Evolutionary conservation across 176 grass and related monocot genomes (phyloP).

Genomic region (Dactylis glomerata): DNA sequence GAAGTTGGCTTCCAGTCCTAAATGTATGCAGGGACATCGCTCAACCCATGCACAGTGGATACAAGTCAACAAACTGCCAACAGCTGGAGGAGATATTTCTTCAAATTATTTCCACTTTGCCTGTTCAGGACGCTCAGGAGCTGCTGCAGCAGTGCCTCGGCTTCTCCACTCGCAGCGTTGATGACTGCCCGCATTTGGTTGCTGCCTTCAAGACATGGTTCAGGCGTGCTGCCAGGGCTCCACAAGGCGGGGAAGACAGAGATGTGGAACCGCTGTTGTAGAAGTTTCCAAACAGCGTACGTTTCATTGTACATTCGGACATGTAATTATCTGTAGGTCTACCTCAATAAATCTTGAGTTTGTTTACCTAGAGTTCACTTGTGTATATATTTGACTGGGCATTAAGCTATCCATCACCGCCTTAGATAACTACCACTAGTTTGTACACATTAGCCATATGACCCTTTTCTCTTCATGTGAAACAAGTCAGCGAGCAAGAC

Average conservation of each 20-base stretch:
- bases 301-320: not conserved
- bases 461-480: not conserved
- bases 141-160: constrained; percentile 71
- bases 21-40: constrained; percentile 69
- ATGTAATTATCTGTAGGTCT: constrained; percentile 11
- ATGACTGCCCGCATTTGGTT: constrained; percentile 36
- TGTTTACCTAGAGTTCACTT: constrained; percentile 4
- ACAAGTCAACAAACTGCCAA: constrained; percentile 53
- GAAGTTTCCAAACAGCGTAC: not conserved
- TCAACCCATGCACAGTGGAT: constrained; percentile 48
- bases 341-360: constrained; percentile 3
- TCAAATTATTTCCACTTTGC: constrained; percentile 76
- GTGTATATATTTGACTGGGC: not conserved
- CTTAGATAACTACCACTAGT: not conserved
- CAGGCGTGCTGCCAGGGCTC: constrained; percentile 30
- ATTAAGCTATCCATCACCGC: not conserved
- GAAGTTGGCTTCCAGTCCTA: constrained; percentile 77
- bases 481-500: not conserved
- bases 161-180: constrained; percentile 66
- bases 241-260: constrained; percentile 23
- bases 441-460: not conserved
- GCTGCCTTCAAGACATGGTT: constrained; percentile 38
- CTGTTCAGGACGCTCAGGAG: constrained; percentile 59
- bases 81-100: constrained; percentile 82
- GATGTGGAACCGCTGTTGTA: not conserved